Base-by-base conservation (phyloP, 2,329 filamentous ascomycete genomes). In the Ceratocystis papillata region DNA sequence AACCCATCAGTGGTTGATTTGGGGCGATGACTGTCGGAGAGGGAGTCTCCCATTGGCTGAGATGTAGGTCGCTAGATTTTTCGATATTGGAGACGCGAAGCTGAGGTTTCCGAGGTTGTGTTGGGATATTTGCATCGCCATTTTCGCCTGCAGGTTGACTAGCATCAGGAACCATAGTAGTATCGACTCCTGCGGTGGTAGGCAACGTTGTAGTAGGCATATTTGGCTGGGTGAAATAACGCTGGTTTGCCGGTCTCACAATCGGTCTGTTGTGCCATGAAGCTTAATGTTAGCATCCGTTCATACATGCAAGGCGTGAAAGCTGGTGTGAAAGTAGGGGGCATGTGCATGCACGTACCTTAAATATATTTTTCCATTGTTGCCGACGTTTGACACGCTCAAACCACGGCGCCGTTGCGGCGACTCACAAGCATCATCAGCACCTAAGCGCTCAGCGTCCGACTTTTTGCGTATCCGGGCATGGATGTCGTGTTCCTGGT, bases 351-450 rank as follows among this genome's bases (percentile, higher is more conserved):
- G 22, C 44, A 68, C 82, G 73, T 84, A 92, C 87, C 87, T 88
- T 70, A 93, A 74, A 75, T 90, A 93, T 75, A 93, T 89, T 73
- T 86, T 85, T 48, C 89, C 89, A 75, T 91, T 90, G 73, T 90
- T 89, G 28, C 88, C 88, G 68, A 93, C 88, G 74, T 91, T 92
- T 63, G 87, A 85, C 65, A 93, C 89, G 1, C 87, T 86, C 73
- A 93, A 92, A 72, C 89, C 85, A 65, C 87, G 61, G 2, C 50
- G 62, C 7, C 65, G 61, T 20, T 60, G 82, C 2, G 55, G 33
- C 30, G 55, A 59, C 62, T 85, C 86, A 73, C 86, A 84, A 68
- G 82, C 79, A n/a, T 79, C 76, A 67, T 84, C 77, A 4, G 37
- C 44, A 65, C 84, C 82, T 71, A 77, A 78, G 72, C 79, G 83